Conservation (phyloP, 2,329 filamentous ascomycete species). For the Fusarium tjaetaba region DNA sequence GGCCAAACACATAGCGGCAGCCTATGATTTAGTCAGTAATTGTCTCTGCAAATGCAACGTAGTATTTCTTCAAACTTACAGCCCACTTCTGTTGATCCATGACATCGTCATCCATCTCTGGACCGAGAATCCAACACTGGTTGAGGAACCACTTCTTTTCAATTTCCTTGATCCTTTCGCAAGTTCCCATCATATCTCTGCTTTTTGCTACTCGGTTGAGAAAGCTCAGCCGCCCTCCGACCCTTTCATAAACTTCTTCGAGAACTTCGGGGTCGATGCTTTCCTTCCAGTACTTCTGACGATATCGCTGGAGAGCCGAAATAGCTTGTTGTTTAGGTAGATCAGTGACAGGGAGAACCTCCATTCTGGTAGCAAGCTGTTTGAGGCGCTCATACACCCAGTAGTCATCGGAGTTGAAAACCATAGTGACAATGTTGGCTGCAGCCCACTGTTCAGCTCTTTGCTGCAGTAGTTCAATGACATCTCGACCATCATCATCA, state of each 20-base stretch:
- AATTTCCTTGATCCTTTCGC: constrained; percentile 74
- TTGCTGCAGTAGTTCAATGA: constrained; percentile 95
- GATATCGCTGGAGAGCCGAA: constrained; percentile 79
- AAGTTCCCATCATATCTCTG: constrained; percentile 80
- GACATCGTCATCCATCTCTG: constrained; percentile 91
- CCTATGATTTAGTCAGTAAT: constrained; percentile 55
- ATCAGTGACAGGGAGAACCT: constrained; percentile 87
- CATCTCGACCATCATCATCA: constrained; percentile 90
- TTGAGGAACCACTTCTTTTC: constrained; percentile 83
- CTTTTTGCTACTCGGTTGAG: constrained; percentile 91
- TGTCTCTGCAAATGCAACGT: not conserved
- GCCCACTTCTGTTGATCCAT: constrained; percentile 99
- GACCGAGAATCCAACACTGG: constrained; percentile 78
- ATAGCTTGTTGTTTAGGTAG: constrained; percentile 82
- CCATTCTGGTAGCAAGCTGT: constrained; percentile 92
- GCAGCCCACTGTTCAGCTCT: constrained; percentile 97
- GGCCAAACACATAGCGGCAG: constrained; percentile 92
- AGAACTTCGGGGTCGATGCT: constrained; percentile 64
- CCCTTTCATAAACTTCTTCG: constrained; percentile 82
- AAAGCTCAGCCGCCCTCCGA: constrained; percentile 89
- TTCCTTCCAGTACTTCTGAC: constrained; percentile 80
- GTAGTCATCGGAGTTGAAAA: constrained; percentile 97
- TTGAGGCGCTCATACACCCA: constrained; percentile 98
- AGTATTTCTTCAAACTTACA: constrained; percentile 59
- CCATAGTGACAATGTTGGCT: constrained; percentile 86